Percentiles rank a stretch among this genome's conserved stretches.
Conservation (phyloP, 2,329 filamentous ascomycete species). For the Grosmannia serpens region DNA sequence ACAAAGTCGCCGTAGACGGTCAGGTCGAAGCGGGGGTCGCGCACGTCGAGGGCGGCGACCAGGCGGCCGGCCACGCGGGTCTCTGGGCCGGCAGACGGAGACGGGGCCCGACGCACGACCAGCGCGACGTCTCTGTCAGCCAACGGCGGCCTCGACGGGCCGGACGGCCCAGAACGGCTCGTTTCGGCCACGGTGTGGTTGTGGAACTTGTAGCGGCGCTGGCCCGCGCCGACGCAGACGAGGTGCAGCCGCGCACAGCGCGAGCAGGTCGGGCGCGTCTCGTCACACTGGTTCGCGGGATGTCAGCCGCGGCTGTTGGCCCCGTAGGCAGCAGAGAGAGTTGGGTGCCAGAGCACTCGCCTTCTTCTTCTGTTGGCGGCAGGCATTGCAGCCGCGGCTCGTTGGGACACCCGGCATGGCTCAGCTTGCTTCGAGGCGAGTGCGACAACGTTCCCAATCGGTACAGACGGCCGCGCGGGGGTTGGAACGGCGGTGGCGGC, state of each 20-base stretch:
- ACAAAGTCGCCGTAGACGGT: constrained; percentile 9
- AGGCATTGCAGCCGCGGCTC: constrained; percentile 11
- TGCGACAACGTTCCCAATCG: neutral
- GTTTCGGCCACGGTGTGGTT: constrained; percentile 1
- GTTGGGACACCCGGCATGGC: constrained; percentile 11
- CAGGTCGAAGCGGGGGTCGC: constrained; percentile 10
- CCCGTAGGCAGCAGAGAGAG: too few relatives aligned
- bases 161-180: neutral
- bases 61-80: neutral
- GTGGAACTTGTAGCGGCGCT: constrained; percentile 11
- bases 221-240: constrained; percentile 8
- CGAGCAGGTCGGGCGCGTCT: constrained; percentile 7
- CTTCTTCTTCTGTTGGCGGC: constrained; percentile 13
- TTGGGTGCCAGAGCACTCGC: neutral
- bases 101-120: neutral
- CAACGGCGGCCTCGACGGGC: too few relatives aligned
- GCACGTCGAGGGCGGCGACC: constrained; percentile 2
- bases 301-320: too few relatives aligned
- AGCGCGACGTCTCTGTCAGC: neutral
- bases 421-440: neutral
- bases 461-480: neutral
- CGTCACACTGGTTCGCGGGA: constrained; percentile 8
- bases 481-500: neutral
- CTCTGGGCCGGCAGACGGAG: neutral
- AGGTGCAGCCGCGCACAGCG: constrained; percentile 9